A percentile compares a stretch with the other conserved stretches of the same genome.
Conservation (phyloP, 441 rosid species). For the Viola pubescens region DNA sequence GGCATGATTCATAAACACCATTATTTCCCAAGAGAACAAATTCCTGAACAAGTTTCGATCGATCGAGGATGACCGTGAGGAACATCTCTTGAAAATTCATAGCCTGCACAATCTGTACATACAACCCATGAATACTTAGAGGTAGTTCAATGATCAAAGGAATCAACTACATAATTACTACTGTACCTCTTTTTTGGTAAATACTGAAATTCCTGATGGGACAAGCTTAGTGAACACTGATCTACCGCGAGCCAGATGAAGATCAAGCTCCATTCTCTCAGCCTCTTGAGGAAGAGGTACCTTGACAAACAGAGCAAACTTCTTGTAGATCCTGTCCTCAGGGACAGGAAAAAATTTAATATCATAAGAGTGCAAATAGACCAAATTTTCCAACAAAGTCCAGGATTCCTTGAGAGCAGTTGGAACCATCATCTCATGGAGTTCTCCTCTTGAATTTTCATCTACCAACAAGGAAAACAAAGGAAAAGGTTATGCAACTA, state of each 20-base stretch:
- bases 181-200: conserved; percentile 58
- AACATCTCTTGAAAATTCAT: conserved; percentile 77
- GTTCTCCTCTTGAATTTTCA: conserved; percentile 48
- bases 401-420: conserved; percentile 47
- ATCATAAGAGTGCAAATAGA: conserved; percentile 51
- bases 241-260: conserved; percentile 86
- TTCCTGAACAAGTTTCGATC: conserved; percentile 45
- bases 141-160: conserved; percentile 12
- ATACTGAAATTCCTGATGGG: conserved; percentile 37
- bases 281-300: conserved; percentile 77
- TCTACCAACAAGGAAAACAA: conserved; percentile 35
- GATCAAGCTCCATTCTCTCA: conserved; percentile 64
- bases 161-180: conserved; percentile 10
- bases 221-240: conserved; percentile 60
- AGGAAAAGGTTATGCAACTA: conserved; percentile 2
- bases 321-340: conserved; percentile 65
- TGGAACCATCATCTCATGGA: conserved; percentile 84
- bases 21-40: conserved; percentile 52
- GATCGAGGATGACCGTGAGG: conserved; percentile 70
- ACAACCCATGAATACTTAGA: conserved; percentile 17
- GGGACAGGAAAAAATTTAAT: conserved; percentile 68
- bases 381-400: conserved; percentile 34
- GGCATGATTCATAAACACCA: conserved; percentile 28
- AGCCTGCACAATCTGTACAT: conserved; percentile 57
- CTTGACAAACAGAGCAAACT: conserved; percentile 78